Conservation (phyloP, 1,139 yeast species). For the Diutina catenulata region DNA sequence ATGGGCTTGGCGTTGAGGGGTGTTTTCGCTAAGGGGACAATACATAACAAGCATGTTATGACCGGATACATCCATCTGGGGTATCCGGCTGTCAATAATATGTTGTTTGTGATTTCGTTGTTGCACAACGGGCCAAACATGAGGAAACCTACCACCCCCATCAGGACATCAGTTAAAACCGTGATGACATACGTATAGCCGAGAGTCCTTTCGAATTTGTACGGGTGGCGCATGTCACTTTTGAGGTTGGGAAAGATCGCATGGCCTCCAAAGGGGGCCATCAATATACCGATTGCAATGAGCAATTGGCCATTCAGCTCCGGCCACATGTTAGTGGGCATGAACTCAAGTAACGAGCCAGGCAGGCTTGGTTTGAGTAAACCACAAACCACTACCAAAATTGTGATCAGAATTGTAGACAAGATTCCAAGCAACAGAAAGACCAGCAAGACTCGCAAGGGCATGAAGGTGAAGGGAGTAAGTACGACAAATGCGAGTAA, state of each 20-base stretch:
- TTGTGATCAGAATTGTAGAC: constrained; percentile 32
- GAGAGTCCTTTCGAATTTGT: constrained; percentile 29
- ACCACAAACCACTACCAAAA: constrained; percentile 29
- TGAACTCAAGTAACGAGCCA: constrained; percentile 27
- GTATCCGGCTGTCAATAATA: constrained; percentile 59
- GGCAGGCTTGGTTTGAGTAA: constrained; percentile 26
- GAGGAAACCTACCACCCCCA: constrained; percentile 71
- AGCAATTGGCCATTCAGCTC: constrained; percentile 26
- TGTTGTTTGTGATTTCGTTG: constrained; percentile 76
- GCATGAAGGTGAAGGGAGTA: constrained; percentile 36
- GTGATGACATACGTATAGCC: constrained; percentile 16
- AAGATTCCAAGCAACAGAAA: constrained; percentile 34
- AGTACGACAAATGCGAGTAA: constrained; percentile 27
- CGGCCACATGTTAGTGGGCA: constrained; percentile 41
- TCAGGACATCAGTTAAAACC: constrained; percentile 39
- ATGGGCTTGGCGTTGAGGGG: constrained; percentile 62
- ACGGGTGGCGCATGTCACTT: constrained; percentile 46
- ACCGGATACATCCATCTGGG: constrained; percentile 54
- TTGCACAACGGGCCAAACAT: constrained; percentile 75
- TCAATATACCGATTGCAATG: constrained; percentile 41
- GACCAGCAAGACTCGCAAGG: constrained; percentile 31
- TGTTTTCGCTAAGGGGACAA: constrained; percentile 78
- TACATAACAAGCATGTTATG: constrained; percentile 61
- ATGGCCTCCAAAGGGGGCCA: constrained; percentile 58
- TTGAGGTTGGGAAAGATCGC: constrained; percentile 49